Base-by-base conservation (phyloP, 2,329 filamentous ascomycete species). In the Exophiala alcalophila region DNA sequence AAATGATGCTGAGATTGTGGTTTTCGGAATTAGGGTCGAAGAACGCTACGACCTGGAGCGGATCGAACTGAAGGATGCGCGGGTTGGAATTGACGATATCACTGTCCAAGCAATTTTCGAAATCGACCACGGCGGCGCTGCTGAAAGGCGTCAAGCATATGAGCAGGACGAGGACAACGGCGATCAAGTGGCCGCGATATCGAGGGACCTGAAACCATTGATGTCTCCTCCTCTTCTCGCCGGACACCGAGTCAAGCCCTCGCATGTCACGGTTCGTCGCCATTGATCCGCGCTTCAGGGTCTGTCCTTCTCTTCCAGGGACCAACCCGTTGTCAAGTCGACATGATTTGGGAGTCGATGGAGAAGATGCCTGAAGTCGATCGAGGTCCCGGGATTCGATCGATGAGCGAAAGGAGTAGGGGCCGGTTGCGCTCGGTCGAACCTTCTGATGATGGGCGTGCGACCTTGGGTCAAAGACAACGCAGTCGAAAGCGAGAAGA, bases 101-200 rank as follows among this genome's bases (percentile, higher is more conserved):
- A 33, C 72, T 65, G 33, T 65, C 61, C 20, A 96, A 73, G 67
- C 91, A 98, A 66, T 96, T 94, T n/a, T 84, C 74, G 65, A 94
- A 92, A 44, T 79, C 72, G 48, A 96, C 69, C 56, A 81, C 78
- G 30, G 81, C 87, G 34, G 84, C 86, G 9, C 31, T 12, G 4
- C 27, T 31, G 7, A 28, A 23, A 2, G 32, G 20, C 7, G 23
- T 35, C 15, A 29, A 52, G 15, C 27, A 4, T 12, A 46, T 25
- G 11, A 32, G 20, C 19, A 47, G 27, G 9, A 42, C 16, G 10
- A 49, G 16, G 20, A 25, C 15, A 14, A 40, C 27, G 27, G 24
- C 9, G 16, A 39, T 15, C 15, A 35, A 11, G 19, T 14, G n/a
- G 11, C 11, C 21, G 12, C 25, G 18, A 31, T 23, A 14, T 31